Evolutionary conservation across 2,329 filamentous ascomycete species (phyloP).

Genomic region (Alternaria longipes): DNA sequence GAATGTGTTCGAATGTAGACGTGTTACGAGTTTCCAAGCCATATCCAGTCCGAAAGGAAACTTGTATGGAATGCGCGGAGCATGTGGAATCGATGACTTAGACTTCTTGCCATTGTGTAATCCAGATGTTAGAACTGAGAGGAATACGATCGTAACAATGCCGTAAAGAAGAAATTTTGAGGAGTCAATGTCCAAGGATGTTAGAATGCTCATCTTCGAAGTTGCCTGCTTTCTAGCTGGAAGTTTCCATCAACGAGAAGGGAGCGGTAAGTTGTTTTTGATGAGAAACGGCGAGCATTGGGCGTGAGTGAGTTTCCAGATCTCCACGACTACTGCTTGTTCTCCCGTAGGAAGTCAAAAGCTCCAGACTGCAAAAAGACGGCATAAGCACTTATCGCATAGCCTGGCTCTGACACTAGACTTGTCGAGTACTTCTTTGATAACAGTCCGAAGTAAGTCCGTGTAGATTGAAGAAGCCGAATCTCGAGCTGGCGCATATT

Average conservation of each 20-base stretch:
- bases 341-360: background rate
- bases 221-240: background rate
- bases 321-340: background rate
- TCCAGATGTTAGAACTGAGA: background rate
- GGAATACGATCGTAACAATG: constrained; percentile 1
- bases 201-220: constrained; percentile 7
- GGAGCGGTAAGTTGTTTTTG: background rate
- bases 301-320: background rate
- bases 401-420: background rate
- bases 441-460: background rate
- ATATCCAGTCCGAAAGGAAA: constrained; percentile 13
- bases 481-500: background rate
- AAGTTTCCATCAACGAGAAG: background rate
- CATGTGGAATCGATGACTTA: constrained; percentile 3
- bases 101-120: constrained; percentile 1
- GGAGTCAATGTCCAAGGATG: background rate
- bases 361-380: background rate
- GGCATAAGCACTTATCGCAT: background rate
- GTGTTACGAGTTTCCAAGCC: constrained; percentile 14
- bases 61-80: constrained; percentile 11
- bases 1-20: constrained; percentile 12
- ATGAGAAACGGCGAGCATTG: background rate
- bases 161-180: constrained; percentile 4
- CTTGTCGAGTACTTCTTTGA: background rate
- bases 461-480: background rate